A percentile compares a stretch with the other conserved stretches of the same genome.
Evolutionary conservation across 2,329 filamentous ascomycete genomes (phyloP).

Genomic region (Ceratocystis cacaofunesta): DNA sequence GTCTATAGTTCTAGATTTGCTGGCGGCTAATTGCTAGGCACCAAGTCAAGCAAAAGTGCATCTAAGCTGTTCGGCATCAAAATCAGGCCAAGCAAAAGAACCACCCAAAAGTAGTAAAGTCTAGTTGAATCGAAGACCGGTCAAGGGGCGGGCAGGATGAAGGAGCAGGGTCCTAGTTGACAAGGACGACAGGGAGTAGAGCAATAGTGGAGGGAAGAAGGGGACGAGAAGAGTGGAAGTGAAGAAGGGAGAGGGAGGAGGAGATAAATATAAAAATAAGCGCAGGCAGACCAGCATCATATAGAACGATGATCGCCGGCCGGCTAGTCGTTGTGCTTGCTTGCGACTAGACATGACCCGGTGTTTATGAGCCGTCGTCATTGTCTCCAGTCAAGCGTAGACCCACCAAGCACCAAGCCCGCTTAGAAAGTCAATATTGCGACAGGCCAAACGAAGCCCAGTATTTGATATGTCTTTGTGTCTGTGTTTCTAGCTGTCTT

Average conservation of each 20-base stretch:
- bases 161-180: neutral
- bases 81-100: conserved; percentile 8
- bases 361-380: no score
- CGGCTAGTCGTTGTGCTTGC: neutral
- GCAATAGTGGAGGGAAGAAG: neutral
- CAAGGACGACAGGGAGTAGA: neutral
- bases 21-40: neutral
- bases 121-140: neutral
- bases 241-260: neutral
- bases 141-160: neutral
- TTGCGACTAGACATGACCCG: neutral
- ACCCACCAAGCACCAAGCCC: neutral
- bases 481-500: neutral
- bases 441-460: no score
- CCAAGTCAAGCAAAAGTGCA: neutral
- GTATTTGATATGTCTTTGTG: neutral
- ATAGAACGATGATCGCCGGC: neutral
- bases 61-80: neutral
- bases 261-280: neutral
- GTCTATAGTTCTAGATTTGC: neutral
- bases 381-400: no score
- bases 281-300: neutral
- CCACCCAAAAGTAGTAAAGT: conserved; percentile 6
- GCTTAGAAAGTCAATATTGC: neutral
- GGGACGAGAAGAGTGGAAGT: neutral